phyloP scores from a whole-genome alignment of 1,284 basidiomycete species.

The Pholiota adiposa region DNA sequence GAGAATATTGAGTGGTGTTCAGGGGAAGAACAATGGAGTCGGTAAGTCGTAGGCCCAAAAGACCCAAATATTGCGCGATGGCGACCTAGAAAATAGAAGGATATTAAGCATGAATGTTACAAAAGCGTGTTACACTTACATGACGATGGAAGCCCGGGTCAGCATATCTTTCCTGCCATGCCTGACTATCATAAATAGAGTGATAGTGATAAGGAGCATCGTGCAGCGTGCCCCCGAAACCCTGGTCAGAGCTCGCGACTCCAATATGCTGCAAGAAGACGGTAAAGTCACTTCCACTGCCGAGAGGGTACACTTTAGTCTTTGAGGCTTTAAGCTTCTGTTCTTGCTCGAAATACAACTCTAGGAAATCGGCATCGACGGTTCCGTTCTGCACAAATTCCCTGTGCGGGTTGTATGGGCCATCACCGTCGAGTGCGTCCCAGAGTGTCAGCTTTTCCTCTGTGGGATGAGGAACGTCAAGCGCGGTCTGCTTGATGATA shows the following conservation, averaged over 20 bases:
- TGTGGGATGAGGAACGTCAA: slow-evolving; percentile 71
- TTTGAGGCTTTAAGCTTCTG: slow-evolving; percentile 26
- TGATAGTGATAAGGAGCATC: slow-evolving; percentile 83
- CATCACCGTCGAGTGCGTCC: slow-evolving; percentile 65
- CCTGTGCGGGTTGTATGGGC: slow-evolving; percentile 54
- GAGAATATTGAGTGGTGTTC: slow-evolving; percentile 78
- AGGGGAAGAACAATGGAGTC: slow-evolving; percentile 69
- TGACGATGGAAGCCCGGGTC: slow-evolving; percentile 81
- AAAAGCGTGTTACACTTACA: slow-evolving; percentile 38
- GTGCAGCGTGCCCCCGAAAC: slow-evolving; percentile 45
- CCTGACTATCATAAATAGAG: slow-evolving; percentile 81
- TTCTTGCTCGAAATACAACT: slow-evolving; percentile 28
- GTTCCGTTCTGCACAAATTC: slow-evolving; percentile 27
- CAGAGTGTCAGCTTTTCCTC: slow-evolving; percentile 57
- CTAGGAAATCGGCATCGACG: slow-evolving; percentile 35
- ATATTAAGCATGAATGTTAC: background rate
- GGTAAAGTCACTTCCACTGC: slow-evolving; percentile 72
- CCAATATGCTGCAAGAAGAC: slow-evolving; percentile 75
- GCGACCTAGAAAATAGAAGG: slow-evolving; percentile 49
- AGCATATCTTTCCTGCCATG: slow-evolving; percentile 77
- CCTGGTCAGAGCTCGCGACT: slow-evolving; percentile 49
- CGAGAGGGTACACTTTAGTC: slow-evolving; percentile 42
- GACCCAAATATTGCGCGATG: slow-evolving; percentile 57
- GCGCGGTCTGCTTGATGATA: slow-evolving; percentile 69
- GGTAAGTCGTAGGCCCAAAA: slow-evolving; percentile 63